Evolutionary conservation across 805 yeast species (phyloP).

Genomic region (Isabelozyma heimii): DNA sequence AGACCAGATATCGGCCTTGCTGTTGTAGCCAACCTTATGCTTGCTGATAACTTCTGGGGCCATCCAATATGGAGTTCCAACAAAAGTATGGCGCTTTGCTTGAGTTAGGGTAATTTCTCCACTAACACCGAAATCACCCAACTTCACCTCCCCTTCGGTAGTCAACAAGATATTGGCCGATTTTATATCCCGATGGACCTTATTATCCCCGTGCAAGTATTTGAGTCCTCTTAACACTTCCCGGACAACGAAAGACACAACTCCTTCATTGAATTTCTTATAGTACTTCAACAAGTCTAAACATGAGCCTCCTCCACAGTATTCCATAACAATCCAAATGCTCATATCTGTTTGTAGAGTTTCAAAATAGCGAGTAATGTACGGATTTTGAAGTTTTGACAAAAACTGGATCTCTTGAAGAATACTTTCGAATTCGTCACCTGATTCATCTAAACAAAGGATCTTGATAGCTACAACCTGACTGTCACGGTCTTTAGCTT

Average conservation of each 20-base stretch:
- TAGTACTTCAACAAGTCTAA: constrained; percentile 63
- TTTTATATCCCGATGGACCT: constrained; percentile 87
- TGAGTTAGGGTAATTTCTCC: constrained; percentile 66
- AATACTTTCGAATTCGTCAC: constrained; percentile 69
- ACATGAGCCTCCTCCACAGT: constrained; percentile 93
- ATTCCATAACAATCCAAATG: constrained; percentile 93
- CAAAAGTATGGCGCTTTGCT: constrained; percentile 67
- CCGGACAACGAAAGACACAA: constrained; percentile 58
- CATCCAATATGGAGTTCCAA: constrained; percentile 98
- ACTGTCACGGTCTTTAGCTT: constrained; percentile 43
- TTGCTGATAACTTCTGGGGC: constrained; percentile 90
- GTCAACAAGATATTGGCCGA: constrained; percentile 85
- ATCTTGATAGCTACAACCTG: constrained; percentile 80
- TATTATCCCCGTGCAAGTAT: constrained; percentile 71
- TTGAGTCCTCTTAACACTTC: constrained; percentile 68
- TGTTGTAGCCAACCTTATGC: constrained; percentile 61
- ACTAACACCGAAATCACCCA: constrained; percentile 93
- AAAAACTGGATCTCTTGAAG: constrained; percentile 79
- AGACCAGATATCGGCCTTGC: constrained; percentile 94
- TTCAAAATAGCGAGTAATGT: constrained; percentile 60
- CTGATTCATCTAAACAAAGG: constrained; percentile 73
- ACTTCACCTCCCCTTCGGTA: constrained; percentile 63
- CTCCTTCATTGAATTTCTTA: constrained; percentile 55
- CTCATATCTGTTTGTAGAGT: constrained; percentile 63
- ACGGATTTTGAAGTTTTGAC: constrained; percentile 60